Base-by-base conservation (phyloP, 179 eudicot species). In the Beta lomatogona region DNA sequence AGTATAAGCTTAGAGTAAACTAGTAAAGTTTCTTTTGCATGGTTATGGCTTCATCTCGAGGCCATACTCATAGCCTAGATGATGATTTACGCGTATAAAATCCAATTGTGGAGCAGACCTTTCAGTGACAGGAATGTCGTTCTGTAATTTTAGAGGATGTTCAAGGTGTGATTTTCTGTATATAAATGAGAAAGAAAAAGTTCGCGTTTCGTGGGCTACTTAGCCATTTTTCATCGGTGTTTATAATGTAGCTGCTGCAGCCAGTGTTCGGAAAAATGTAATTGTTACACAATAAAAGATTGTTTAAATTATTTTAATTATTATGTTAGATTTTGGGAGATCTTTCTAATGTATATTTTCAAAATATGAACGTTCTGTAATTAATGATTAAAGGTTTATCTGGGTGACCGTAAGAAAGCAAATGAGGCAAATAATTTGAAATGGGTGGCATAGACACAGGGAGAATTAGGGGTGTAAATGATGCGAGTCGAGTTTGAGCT, bases 1-100 rank as follows among this genome's bases (percentile, higher is more conserved):
- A 70, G 83, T 84, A 64, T 44, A 73, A 81, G 70, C 55, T 63
- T 73, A 73, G 45, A 19, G 61, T 58, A 45, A 75, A 53, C 66
- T 73, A 9, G 41, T 22, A 77, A 31, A 28, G 71, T 67, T 60
- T 9, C 36, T 44, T 72, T 50, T 58, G 59, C 81, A 25, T 78
- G 71, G 67, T 78, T 78, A 53, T 66, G 78, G 79, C 54, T 45
- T 82, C 45, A 66, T 74, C 79, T 83, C 79, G 21, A 79, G 4
- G 61, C 76, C 72, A 55, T 46, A 36, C 9, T 58, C 68, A 73
- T 71, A 77, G n/a, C n/a, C n/a, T n/a, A n/a, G 80, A 80, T 63
- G 53, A 28, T 16, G 1, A 52, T 36, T 82, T 16, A 31, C 7
- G 25, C 50, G 60, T 69, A 55, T 61, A 19, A 44, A 13, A 15